Percentiles rank a stretch among this genome's conserved stretches.
Conservation (phyloP, 2,329 filamentous ascomycete species). For the Colletotrichum filicis region DNA sequence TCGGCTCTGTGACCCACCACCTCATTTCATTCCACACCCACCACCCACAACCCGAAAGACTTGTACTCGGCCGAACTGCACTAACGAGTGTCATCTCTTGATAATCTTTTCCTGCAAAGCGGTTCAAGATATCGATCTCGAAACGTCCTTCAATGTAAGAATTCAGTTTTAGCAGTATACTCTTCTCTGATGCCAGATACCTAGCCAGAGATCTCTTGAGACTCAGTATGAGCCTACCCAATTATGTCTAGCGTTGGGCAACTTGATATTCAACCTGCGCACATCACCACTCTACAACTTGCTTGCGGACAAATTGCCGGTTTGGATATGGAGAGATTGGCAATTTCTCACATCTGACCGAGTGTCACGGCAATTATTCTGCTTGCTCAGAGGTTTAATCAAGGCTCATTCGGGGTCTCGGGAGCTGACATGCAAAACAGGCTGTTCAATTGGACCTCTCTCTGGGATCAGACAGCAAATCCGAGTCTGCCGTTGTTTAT, state of each 20-base stretch:
- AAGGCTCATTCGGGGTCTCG: neutral
- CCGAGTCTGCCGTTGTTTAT: neutral
- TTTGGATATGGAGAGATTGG: slow-evolving; percentile 10
- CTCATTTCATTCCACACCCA: slow-evolving; percentile 10
- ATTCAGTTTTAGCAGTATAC: neutral
- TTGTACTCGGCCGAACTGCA: neutral
- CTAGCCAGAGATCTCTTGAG: neutral
- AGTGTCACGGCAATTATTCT: neutral
- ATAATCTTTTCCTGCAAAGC: neutral
- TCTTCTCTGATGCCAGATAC: neutral
- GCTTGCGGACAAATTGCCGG: slow-evolving; percentile 5
- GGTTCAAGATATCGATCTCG: neutral
- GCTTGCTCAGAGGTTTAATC: neutral
- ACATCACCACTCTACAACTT: neutral
- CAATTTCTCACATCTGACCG: slow-evolving; percentile 9
- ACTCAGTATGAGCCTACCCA: neutral
- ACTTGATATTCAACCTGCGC: neutral
- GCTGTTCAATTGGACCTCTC: neutral
- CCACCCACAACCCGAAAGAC: neutral
- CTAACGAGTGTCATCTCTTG: neutral
- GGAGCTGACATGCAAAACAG: neutral
- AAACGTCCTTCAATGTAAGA: neutral
- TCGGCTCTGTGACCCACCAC: slow-evolving; percentile 9
- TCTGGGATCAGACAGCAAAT: neutral
- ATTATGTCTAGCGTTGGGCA: neutral